Conservation (phyloP, 805 yeast genomes). For the Saccharomycopsis sp. region DNA sequence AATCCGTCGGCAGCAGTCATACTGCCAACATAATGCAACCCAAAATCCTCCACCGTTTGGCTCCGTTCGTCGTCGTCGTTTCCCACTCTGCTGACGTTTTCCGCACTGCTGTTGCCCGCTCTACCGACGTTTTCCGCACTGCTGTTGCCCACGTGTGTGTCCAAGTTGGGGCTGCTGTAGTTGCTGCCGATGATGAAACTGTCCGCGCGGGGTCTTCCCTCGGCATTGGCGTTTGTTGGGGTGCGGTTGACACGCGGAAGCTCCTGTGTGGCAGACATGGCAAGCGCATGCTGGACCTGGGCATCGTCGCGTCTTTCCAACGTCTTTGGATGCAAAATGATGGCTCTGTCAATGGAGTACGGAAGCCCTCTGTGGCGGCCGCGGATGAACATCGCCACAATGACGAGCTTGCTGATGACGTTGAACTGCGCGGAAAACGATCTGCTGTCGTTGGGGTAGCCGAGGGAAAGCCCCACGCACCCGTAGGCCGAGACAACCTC, state of each 20-base stretch:
- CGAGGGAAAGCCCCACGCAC: constrained; percentile 88
- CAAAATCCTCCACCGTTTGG: not conserved
- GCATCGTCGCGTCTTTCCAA: constrained; percentile 54
- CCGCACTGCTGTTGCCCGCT: too few relatives aligned
- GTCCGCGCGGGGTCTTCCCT: not conserved
- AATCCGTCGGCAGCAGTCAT: not conserved
- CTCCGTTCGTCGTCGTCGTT: too few relatives aligned
- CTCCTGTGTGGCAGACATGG: not conserved
- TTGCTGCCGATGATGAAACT: not conserved
- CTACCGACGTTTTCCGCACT: not conserved
- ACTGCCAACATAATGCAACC: not conserved
- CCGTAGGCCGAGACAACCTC: constrained; percentile 95
- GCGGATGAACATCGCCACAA: constrained; percentile 85
- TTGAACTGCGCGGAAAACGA: constrained; percentile 73
- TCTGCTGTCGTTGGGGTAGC: constrained; percentile 60
- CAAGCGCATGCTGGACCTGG: constrained; percentile 41
- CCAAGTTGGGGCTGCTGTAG: not conserved
- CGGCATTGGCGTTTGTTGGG: not conserved
- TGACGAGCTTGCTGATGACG: constrained; percentile 69
- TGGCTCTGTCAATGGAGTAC: constrained; percentile 87
- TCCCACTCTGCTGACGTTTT: too few relatives aligned
- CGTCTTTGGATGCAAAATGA: constrained; percentile 70
- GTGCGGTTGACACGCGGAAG: not conserved
- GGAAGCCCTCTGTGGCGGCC: constrained; percentile 98
- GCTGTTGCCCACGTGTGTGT: not conserved